Evolutionary conservation across 1,284 basidiomycete genomes (phyloP), one percentile per base, ranked within the genome.

Genomic region (Ustilago esculenta): DNA sequence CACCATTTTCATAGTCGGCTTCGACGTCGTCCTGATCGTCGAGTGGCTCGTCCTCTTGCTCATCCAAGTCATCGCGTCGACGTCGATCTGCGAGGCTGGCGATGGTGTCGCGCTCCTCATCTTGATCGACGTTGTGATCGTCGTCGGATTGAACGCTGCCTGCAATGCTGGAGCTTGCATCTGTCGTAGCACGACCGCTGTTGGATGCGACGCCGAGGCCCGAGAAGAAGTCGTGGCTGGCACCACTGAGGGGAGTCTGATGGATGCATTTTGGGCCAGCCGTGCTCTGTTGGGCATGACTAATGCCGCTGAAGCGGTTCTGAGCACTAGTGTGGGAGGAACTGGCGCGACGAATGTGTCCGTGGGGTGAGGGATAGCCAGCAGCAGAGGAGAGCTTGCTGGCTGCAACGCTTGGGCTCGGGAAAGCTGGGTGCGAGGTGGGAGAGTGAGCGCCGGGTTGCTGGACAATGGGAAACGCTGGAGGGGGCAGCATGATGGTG

Each of bases 341-440:
- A 44, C 55, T 61, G 27, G 69, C 37, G 12, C 75, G 58, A 27
- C 72, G 61, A 20, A 76, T 76, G 43, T 75, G 75, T 29, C 45
- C 58, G 27, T 73, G 73, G 1, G 75, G 73, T 5, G 75, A 76
- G n/a, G 73, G 75, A 32, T 76, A 76, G 37, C 24, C 60, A 14
- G 43, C 33, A 14, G 40, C 41, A 12, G 57, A 45, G 11, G 36
- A 46, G 20, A 54, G 39, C 34, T 53, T 57, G 32, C 52, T 59
- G 14, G 40, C 35, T 17, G 36, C 29, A 17, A 30, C 49, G 7
- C 58, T 58, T 23, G 74, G 66, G 34, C 72, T 75, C 3, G 54
- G 43, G 24, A 61, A 36, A 37, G 66, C 53, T 15, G 59, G 39
- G 18, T 55, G 51, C 27, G 56, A 55, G 20, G 32, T 35, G 18